These are phyloP conservation scores for Metarhizium robertsii DNA, from an alignment of 2,329 filamentous ascomycete species.

Conservation along the genomic window DNA sequence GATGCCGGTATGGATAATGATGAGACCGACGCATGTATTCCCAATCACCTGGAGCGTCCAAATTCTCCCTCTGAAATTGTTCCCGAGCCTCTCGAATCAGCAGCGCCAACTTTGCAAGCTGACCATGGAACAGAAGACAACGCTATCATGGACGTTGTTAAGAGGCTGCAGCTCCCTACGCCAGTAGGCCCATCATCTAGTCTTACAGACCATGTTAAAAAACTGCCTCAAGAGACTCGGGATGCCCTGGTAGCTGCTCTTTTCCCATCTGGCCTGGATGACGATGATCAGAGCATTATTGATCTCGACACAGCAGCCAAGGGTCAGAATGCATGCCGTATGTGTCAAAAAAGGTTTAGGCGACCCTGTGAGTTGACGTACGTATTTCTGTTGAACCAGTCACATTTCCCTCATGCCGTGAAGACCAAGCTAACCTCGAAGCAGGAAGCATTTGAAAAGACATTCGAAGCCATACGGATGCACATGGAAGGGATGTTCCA, in stretches of 20 bases:
- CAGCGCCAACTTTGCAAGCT: background rate
- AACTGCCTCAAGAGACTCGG: background rate
- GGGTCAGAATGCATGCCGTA: background rate
- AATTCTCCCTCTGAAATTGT: background rate
- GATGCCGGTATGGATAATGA: background rate
- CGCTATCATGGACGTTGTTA: background rate
- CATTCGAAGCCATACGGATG: slow-evolving; percentile 77
- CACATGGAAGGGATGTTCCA: slow-evolving; percentile 60
- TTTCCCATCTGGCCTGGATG: background rate
- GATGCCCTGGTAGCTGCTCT: background rate
- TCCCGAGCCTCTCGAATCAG: background rate
- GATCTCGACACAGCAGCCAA: background rate
- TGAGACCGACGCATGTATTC: background rate
- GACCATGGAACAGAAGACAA: background rate
- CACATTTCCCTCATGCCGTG: background rate
- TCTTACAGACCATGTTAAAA: background rate
- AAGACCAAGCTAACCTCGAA: background rate
- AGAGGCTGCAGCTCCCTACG: background rate
- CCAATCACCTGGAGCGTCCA: background rate
- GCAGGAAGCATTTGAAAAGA: slow-evolving; percentile 74
- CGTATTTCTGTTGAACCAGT: background rate
- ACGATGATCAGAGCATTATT: slow-evolving; percentile 5
- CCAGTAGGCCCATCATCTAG: background rate
- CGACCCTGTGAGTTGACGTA: slow-evolving; percentile 50
- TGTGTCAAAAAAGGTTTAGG: slow-evolving; percentile 29